Base-by-base conservation (phyloP, 164 flowering plant genomes). In the Piper betle region DNA sequence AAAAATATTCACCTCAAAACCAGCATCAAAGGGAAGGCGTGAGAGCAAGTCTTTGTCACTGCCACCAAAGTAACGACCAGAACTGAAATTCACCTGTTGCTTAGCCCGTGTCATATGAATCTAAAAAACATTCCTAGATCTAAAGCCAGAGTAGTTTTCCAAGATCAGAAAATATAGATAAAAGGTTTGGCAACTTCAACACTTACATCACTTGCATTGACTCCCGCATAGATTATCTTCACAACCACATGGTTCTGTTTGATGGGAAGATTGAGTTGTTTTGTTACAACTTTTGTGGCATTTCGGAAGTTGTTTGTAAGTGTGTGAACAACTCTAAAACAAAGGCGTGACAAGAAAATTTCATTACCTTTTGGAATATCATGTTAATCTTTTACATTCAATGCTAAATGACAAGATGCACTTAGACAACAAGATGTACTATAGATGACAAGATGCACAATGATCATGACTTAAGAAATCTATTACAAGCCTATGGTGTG, bases 161-260 rank as follows among this genome's bases (percentile, higher is more conserved):
- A 6, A 46, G 15, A 6, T 46, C 15, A 5, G 15, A 10, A 10
- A 10, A 46, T 46, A 10, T 42, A 10, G 15, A 46, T 15, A 12
- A 6, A 6, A 2, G 15, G 50, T 15, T 39, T 52, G 50, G 56
- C 68, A 62, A 9, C 10, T 4, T 16, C 53, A 38, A 57, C 69
- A 82, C 99, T 90, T 83, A 93, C 97, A 81, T 93, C 99, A 76
- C 97, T 90, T 39, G 97, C 99, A 75, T 93, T 93, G 53, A 93
- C 99, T 37, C 99, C 99, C 55, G 99, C 97, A 80, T 84, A 86
- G 12, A 93, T 67, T 62, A 90, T 69, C 76, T 93, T 93, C 73
- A 93, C 64, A 57, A 87, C 88, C 59, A 93, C 91, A 41, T 87
- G 79, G 58, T 76, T 59, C 64, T 84, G 78, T 73, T 78, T 76